Percentiles rank a stretch among this genome's conserved stretches.
These are phyloP conservation scores for Phytophthora colocasiae DNA, from an alignment of 352 stramenopile genomes.

Conservation along the genomic window DNA sequence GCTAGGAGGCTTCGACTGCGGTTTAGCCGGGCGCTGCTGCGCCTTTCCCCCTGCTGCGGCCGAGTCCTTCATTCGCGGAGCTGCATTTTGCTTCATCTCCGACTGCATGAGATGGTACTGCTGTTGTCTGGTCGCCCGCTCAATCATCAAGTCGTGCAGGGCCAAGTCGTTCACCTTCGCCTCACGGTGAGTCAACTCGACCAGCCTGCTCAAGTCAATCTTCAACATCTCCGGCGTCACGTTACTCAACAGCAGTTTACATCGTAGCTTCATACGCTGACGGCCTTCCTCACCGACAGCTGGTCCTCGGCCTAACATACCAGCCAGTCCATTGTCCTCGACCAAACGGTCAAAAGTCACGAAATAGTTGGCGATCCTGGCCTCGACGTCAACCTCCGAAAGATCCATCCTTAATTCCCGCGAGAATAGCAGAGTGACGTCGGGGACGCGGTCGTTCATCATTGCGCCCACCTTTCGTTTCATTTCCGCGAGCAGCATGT, in stretches of 20 bases:
- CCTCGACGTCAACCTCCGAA: constrained; percentile 22
- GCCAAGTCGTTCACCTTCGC: constrained; percentile 9
- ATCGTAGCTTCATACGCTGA: constrained; percentile 25
- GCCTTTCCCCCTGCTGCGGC: too few species aligned
- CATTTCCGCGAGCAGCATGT: constrained; percentile 11
- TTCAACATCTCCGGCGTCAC: constrained; percentile 20
- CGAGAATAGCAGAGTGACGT: constrained; percentile 3
- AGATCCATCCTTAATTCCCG: constrained; percentile 21
- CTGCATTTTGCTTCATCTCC: constrained; percentile 8
- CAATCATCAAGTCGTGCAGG: constrained; percentile 22
- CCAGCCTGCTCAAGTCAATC: constrained; percentile 12
- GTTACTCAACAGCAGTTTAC: constrained; percentile 19
- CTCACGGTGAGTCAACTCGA: constrained; percentile 15
- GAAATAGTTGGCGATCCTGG: constrained; percentile 21
- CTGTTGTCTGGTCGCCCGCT: constrained; percentile 13
- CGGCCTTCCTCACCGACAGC: neutral
- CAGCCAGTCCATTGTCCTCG: constrained; percentile 10
- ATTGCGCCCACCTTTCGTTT: constrained; percentile 13
- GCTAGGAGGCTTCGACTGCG: neutral
- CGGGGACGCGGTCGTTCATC: constrained; percentile 4
- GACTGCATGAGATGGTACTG: constrained; percentile 22
- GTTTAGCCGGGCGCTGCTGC: neutral
- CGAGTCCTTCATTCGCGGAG: neutral
- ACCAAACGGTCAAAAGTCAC: constrained; percentile 23
- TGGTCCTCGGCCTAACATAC: constrained; percentile 1